Percentiles rank a stretch among this genome's conserved stretches.
phyloP scores from a whole-genome alignment of 2,329 filamentous ascomycete species.

The Aspergillus intermedius region DNA sequence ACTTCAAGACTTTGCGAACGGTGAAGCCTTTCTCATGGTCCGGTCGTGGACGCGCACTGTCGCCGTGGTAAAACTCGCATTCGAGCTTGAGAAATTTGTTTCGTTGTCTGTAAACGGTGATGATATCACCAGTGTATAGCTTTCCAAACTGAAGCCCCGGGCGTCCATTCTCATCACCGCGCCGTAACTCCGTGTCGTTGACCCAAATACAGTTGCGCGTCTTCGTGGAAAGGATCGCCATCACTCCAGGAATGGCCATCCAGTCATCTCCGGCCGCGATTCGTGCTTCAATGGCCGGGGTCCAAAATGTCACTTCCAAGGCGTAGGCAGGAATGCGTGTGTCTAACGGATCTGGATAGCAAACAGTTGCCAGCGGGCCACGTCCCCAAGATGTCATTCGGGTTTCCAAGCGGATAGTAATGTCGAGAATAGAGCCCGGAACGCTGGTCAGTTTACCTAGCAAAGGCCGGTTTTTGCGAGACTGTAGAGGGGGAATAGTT shows the following conservation, averaged over 20 bases:
- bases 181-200: slow-evolving; percentile 62
- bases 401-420: slow-evolving; percentile 60
- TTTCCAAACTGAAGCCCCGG: slow-evolving; percentile 55
- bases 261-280: slow-evolving; percentile 53
- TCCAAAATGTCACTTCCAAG: slow-evolving; percentile 70
- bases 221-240: slow-evolving; percentile 71
- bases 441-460: slow-evolving; percentile 63
- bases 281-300: slow-evolving; percentile 57
- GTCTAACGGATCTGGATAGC: slow-evolving; percentile 59
- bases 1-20: slow-evolving; percentile 31
- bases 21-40: slow-evolving; percentile 35
- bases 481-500: slow-evolving; percentile 10
- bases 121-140: slow-evolving; percentile 68
- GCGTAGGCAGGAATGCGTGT: slow-evolving; percentile 73
- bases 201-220: slow-evolving; percentile 68
- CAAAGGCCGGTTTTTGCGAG: slow-evolving; percentile 31
- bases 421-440: slow-evolving; percentile 56
- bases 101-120: slow-evolving; percentile 60
- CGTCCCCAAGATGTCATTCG: slow-evolving; percentile 74
- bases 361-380: slow-evolving; percentile 58
- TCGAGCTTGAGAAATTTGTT: slow-evolving; percentile 36
- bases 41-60: slow-evolving; percentile 38
- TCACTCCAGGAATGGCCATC: slow-evolving; percentile 49
- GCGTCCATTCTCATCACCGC: slow-evolving; percentile 48
- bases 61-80: slow-evolving; percentile 43